A percentile compares a stretch with the other conserved stretches of the same genome.
phyloP scores from a whole-genome alignment of 805 yeast species.

The Yarrowia divulgata region DNA sequence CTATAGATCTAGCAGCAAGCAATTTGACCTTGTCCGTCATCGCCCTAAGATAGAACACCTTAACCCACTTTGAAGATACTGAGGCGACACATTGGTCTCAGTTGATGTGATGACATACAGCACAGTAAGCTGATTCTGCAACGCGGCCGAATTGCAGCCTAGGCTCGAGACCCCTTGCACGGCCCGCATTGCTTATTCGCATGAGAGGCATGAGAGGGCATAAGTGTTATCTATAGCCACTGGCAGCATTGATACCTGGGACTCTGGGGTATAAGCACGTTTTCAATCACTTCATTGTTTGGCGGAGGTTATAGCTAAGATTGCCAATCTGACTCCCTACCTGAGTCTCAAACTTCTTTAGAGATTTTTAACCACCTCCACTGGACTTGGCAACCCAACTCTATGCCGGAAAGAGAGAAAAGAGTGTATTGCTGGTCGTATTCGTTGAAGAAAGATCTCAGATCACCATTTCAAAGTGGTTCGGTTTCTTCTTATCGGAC shows the following conservation, averaged over 20 bases:
- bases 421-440: too few species aligned
- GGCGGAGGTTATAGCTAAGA: not conserved
- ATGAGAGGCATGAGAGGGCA: not conserved
- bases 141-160: not conserved
- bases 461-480: not conserved
- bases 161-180: not conserved
- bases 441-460: too few species aligned
- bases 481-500: not conserved
- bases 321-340: not conserved
- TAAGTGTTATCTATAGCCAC: not conserved
- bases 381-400: not conserved
- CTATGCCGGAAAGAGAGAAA: not conserved
- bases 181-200: not conserved
- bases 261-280: too few species aligned
- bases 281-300: not conserved
- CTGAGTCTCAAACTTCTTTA: too few species aligned
- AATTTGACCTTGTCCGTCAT: too few species aligned
- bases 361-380: too few species aligned
- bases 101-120: not conserved
- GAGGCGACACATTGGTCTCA: constrained; percentile 22
- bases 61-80: too few species aligned
- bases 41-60: too few species aligned
- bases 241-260: not conserved
- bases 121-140: not conserved
- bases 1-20: too few species aligned